Percentiles rank a stretch among this genome's conserved stretches.
Conservation (phyloP, 2,329 filamentous ascomycete genomes). For the Microsporum ferrugineum region DNA sequence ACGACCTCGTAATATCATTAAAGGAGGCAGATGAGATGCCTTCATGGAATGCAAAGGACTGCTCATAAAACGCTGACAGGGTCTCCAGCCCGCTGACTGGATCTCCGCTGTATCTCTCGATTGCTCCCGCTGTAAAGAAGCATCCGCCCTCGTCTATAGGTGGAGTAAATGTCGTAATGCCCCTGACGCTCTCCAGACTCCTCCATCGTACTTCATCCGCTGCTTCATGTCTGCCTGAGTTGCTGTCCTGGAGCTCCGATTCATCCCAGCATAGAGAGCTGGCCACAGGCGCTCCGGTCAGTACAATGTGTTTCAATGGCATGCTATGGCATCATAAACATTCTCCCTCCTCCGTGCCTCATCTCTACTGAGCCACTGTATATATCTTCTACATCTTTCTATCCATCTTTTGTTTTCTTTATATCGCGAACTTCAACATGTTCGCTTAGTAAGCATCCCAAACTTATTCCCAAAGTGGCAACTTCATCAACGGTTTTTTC, state of each 20-base stretch:
- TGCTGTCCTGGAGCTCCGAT: conserved; percentile 34
- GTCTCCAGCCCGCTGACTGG: conserved; percentile 23
- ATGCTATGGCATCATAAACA: conserved; percentile 14
- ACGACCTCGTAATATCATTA: conserved; percentile 8
- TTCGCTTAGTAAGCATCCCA: neutral
- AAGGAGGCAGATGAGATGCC: conserved; percentile 17
- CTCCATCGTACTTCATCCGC: conserved; percentile 12
- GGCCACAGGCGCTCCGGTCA: conserved; percentile 51
- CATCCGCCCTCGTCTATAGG: conserved; percentile 10
- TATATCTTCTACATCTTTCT: neutral
- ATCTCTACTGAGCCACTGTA: neutral
- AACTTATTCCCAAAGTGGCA: neutral
- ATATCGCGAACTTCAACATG: neutral
- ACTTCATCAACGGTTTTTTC: neutral
- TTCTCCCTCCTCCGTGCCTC: neutral
- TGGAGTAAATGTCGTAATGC: conserved; percentile 3
- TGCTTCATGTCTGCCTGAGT: neutral
- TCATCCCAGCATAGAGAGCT: conserved; percentile 45
- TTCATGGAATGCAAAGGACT: conserved; percentile 62
- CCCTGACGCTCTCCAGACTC: conserved; percentile 4
- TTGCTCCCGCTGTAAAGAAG: conserved; percentile 12
- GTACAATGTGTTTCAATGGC: conserved; percentile 34
- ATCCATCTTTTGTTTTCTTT: neutral
- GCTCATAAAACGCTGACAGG: conserved; percentile 60
- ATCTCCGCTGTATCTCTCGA: conserved; percentile 13